Base-by-base conservation (phyloP, 164 flowering plant genomes). In the Kingdonia uniflora region DNA sequence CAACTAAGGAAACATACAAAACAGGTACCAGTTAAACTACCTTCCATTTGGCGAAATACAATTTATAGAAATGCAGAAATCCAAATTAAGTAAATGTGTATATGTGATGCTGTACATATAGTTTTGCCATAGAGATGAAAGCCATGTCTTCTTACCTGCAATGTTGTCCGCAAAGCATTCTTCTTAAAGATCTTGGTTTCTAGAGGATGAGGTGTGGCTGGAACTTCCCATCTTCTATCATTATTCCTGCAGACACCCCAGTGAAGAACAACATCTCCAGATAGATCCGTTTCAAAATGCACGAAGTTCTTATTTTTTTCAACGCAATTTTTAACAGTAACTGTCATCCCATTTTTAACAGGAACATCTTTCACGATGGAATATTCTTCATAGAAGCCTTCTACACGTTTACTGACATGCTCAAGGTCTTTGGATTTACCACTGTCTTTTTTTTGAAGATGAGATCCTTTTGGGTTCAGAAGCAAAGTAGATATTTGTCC, bases 241-340 rank as follows among this genome's bases (percentile, higher is more conserved):
- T 68, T 64, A 63, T 74, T 78, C 71, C 76, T 77, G 72, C 83
- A 84, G 49, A 82, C 79, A 59, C 97, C 97, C 99, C 99, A 92
- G 67, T 92, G 99, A 66, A 88, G 68, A 60, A 86, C 57, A 55
- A 88, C 80, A 75, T 81, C 74, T 66, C 85, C 95, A 52, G 85
- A 79, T 52, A 84, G 56, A 80, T 88, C 97, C 22, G 95, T 86
- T 53, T 92, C 95, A 20, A 92, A 43, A 59, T 57, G 61, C 54
- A 86, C 57, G 60, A 82, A 62, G 68, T 65, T 68, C 52, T 75
- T 84, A 37, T 72, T 67, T 39, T 68, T 75, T 65, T 82, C 73
- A 2, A 67, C 64, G 65, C 80, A 73, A 46, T 76, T 76, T 29
- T 51, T 75, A 24, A 82, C 87, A 65, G 84, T 72, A 57, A 86